phyloP scores from a whole-genome alignment of 2,329 filamentous ascomycete genomes.

The Myriosclerotinia curreyana region DNA sequence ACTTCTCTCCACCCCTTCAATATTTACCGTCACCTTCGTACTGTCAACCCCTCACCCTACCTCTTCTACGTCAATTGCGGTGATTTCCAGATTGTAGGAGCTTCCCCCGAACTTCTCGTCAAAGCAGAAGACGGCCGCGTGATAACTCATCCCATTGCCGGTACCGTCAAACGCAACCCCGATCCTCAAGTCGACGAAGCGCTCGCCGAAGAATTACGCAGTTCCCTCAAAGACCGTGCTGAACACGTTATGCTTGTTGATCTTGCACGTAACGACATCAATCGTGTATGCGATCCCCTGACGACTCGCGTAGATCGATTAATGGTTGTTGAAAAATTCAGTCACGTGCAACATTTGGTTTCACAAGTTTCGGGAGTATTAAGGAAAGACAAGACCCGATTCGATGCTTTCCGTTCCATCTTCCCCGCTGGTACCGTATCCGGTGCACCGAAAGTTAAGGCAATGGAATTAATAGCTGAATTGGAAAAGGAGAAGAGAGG shows the following conservation, averaged over 20 bases:
- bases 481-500: constrained; percentile 91
- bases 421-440: constrained; percentile 96
- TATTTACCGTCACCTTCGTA: constrained; percentile 91
- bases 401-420: constrained; percentile 93
- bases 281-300: constrained; percentile 87
- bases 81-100: constrained; percentile 92
- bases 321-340: constrained; percentile 94
- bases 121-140: constrained; percentile 84
- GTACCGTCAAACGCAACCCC: constrained; percentile 84
- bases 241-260: constrained; percentile 99
- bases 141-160: constrained; percentile 95
- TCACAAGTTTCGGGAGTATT: constrained; percentile 94
- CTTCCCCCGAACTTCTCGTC: constrained; percentile 90
- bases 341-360: constrained; percentile 94
- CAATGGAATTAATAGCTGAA: constrained; percentile 96
- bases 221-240: constrained; percentile 84
- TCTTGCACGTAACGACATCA: constrained; percentile 92
- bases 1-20: constrained; percentile 96
- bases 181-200: constrained; percentile 76
- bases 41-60: constrained; percentile 97
- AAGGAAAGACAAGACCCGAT: constrained; percentile 77
- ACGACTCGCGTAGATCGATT: constrained; percentile 88
- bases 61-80: constrained; percentile 93
- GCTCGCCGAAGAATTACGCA: constrained; percentile 72
- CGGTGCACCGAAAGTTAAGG: constrained; percentile 90